phyloP scores from a whole-genome alignment of 257 asterid genomes.

The Avicennia marina region DNA sequence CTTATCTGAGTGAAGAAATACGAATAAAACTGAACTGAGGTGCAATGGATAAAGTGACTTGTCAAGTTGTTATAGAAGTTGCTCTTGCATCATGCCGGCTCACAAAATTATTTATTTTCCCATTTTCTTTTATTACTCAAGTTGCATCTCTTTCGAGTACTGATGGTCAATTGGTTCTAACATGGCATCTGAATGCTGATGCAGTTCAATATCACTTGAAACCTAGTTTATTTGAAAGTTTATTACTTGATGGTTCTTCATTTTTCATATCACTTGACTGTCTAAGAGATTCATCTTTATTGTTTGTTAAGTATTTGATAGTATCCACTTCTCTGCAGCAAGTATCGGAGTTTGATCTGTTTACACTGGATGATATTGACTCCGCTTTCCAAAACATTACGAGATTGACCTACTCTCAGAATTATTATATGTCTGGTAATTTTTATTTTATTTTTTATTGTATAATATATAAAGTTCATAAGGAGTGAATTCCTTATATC shows the following conservation, averaged over 20 bases:
- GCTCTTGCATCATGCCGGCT: conserved; percentile 4
- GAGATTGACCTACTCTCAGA: conserved; percentile 91
- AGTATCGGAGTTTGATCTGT: conserved; percentile 90
- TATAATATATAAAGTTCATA: neutral
- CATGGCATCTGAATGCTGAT: conserved; percentile 9
- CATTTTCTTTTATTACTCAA: neutral
- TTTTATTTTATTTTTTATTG: conserved; percentile 13
- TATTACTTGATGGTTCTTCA: neutral
- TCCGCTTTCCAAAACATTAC: conserved; percentile 75
- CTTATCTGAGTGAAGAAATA: neutral
- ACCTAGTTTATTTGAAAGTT: neutral
- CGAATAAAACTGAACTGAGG: neutral
- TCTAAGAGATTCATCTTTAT: neutral
- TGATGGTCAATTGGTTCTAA: conserved; percentile 1
- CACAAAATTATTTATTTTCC: neutral
- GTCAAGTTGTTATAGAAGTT: neutral
- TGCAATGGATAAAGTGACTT: neutral
- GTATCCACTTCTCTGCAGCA: conserved; percentile 52
- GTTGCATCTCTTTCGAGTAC: neutral
- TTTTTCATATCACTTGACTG: conserved; percentile 1
- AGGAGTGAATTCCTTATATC: neutral
- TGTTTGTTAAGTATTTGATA: conserved; percentile 23
- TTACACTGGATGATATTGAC: conserved; percentile 93
- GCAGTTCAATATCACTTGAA: conserved; percentile 15
- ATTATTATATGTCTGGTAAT: conserved; percentile 84